phyloP scores from a whole-genome alignment of 1,284 basidiomycete genomes.

The Naganishia sp. region DNA sequence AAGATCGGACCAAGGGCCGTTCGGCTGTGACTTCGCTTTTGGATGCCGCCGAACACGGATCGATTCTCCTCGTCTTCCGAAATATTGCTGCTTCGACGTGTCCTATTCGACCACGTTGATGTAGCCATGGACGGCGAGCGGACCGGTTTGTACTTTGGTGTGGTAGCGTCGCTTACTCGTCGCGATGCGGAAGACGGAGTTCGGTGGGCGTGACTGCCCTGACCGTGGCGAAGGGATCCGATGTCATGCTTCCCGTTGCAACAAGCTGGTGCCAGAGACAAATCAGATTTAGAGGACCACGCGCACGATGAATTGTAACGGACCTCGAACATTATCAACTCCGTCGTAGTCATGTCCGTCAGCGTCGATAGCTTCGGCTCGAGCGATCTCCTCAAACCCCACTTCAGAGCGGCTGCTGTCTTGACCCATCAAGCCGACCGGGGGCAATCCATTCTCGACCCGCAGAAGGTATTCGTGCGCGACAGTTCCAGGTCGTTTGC shows the following conservation, averaged over 20 bases:
- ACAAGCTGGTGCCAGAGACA: constrained; percentile 61
- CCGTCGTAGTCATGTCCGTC: constrained; percentile 81
- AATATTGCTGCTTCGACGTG: constrained; percentile 36
- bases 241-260: constrained; percentile 84
- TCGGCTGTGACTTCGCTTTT: constrained; percentile 15
- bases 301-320: constrained; percentile 24
- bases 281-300: constrained; percentile 30
- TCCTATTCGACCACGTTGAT: constrained; percentile 42
- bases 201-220: constrained; percentile 61
- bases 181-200: constrained; percentile 17
- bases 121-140: constrained; percentile 38
- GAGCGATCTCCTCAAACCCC: constrained; percentile 62
- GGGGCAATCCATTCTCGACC: constrained; percentile 48
- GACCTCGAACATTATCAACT: constrained; percentile 78
- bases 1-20: constrained; percentile 16
- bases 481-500: constrained; percentile 82
- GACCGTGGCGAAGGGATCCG: constrained; percentile 56
- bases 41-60: constrained; percentile 8
- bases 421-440: constrained; percentile 32
- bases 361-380: constrained; percentile 70
- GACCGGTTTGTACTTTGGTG: constrained; percentile 29
- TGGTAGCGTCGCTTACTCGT: constrained; percentile 29
- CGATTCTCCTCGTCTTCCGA: constrained; percentile 29
- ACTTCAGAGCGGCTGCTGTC: constrained; percentile 58
- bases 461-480: constrained; percentile 83